A percentile compares a stretch with the other conserved stretches of the same genome.
Evolutionary conservation across 371 early-diverging fungal genomes (phyloP).

Genomic region (Mucor racemosus): DNA sequence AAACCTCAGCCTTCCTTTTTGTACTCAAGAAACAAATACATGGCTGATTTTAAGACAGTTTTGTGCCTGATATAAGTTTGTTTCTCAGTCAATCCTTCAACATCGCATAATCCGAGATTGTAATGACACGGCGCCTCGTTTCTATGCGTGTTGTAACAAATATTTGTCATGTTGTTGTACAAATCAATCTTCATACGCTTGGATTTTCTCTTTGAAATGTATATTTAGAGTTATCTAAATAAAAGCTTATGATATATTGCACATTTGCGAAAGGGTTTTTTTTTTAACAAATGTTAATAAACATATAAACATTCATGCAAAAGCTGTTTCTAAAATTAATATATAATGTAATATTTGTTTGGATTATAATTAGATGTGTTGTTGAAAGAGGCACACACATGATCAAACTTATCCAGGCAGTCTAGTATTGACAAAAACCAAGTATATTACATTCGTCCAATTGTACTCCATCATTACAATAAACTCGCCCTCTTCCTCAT

Average conservation of each 20-base stretch:
- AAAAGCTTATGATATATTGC: background rate
- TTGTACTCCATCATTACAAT: no score
- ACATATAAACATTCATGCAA: background rate
- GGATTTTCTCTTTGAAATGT: no score
- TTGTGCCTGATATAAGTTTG: background rate
- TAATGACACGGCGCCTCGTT: background rate
- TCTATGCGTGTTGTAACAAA: background rate
- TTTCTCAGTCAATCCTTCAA: background rate
- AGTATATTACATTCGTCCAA: no score
- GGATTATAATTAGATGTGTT: background rate
- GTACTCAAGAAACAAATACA: background rate
- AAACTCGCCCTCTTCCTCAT: no score
- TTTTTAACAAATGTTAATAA: background rate
- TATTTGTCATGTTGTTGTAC: no score
- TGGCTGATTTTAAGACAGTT: background rate
- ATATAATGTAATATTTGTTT: background rate
- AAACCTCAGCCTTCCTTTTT: background rate
- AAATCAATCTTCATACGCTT: no score
- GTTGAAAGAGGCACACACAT: no score
- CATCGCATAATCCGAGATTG: background rate
- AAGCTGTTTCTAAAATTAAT: background rate
- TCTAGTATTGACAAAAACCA: background rate
- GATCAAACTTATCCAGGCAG: background rate
- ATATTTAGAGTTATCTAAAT: no score
- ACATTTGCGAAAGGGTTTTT: background rate